These are phyloP conservation scores for Fusarium buxicola DNA, from an alignment of 2,329 filamentous ascomycete genomes.

Conservation along the genomic window DNA sequence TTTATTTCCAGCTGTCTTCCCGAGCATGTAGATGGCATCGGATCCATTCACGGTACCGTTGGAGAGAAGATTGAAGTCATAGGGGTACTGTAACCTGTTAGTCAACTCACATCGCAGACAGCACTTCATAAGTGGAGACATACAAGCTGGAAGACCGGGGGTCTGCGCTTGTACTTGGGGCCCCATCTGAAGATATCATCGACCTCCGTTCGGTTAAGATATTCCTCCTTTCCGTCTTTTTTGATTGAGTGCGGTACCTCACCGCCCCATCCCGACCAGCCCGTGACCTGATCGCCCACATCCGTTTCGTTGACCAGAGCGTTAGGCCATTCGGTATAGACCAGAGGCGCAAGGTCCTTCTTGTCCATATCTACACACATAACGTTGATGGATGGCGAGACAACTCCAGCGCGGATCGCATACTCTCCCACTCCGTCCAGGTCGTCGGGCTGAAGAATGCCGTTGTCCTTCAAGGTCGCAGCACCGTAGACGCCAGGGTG, in stretches of 20 bases:
- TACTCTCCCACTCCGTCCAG: constrained; percentile 76
- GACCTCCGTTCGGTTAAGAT: constrained; percentile 68
- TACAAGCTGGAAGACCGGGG: constrained; percentile 64
- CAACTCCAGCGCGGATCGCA: constrained; percentile 73
- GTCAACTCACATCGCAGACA: not conserved
- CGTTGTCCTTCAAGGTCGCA: constrained; percentile 69
- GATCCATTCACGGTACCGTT: constrained; percentile 59
- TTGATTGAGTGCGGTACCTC: constrained; percentile 53
- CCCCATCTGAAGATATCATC: constrained; percentile 80
- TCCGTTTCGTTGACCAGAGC: constrained; percentile 50
- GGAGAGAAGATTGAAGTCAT: constrained; percentile 73
- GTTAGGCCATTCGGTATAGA: constrained; percentile 72
- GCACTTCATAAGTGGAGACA: constrained; percentile 45
- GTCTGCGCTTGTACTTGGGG: constrained; percentile 59
- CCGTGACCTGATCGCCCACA: constrained; percentile 49
- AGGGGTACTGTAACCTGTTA: constrained; percentile 59
- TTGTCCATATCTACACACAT: constrained; percentile 75
- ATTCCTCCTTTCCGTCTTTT: constrained; percentile 47
- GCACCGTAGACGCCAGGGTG: constrained; percentile 76
- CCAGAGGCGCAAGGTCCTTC: constrained; percentile 70
- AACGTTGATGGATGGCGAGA: constrained; percentile 77
- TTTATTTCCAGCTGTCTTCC: constrained; percentile 54
- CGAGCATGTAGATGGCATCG: constrained; percentile 75
- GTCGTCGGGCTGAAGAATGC: constrained; percentile 76
- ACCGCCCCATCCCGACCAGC: constrained; percentile 51